Base-by-base conservation (phyloP, 2,329 filamentous ascomycete genomes). In the Lanzia echinophila region DNA sequence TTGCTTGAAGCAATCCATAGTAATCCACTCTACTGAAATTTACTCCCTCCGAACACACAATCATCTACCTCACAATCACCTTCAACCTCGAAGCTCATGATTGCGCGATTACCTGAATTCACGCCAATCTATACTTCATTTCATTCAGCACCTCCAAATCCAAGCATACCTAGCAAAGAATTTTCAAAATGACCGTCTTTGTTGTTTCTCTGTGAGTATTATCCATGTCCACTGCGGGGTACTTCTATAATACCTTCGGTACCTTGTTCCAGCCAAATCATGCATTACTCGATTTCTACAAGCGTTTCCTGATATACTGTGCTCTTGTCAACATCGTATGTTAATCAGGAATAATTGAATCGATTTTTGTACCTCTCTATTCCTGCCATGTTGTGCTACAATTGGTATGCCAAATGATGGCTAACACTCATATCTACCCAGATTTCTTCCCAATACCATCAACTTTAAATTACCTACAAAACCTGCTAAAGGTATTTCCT, bases 381-480 rank as follows among this genome's bases (percentile, higher is more conserved):
- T 34, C 15, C 10, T 15, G 15, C 33, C 15, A 34, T 34, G 10
- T 34, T 15, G 33, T 34, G 33, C 10, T 10, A 34, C 33, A 34
- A 8, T 17, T 10, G 5, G 10, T 6, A 39, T 7, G 19, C 36
- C 6, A 19, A 6, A n/a, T 22, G 22, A 42, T 17, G 36, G 15
- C 42, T 46, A 15, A 38, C 33, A 22, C 19, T 13, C 7, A 31
- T 20, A 28, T 28, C 7, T 19, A 11, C 34, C 12, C 67, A 96
- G 91, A 54, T 96, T 96, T 68, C 81, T 96, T 34, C 92, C 92
- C 33, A 91, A 95, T 70, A 97, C 92, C 39, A 78, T 96, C 65
- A 85, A 95, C 70, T 97, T 97, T 70, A 84, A 85, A 62, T 77
- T 88, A 54, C 81, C 82, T 38, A 64, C 57, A n/a, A n/a, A n/a